A percentile compares a stretch with the other conserved stretches of the same genome.
Conservation (phyloP, 345 rosid genomes). For the Atalantia buxifolia region DNA sequence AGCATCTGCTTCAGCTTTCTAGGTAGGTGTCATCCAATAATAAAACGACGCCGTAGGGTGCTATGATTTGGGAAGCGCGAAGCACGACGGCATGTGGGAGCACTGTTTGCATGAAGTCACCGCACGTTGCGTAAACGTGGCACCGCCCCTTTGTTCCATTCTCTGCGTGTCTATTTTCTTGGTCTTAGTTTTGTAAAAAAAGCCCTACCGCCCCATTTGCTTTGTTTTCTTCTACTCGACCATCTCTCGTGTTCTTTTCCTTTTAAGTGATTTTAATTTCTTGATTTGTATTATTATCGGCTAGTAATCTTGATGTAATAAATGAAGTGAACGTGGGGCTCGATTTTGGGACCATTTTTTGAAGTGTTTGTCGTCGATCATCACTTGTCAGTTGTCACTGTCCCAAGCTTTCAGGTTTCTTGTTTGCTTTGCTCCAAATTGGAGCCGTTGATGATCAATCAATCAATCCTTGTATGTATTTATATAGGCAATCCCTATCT, state of each 20-base stretch:
- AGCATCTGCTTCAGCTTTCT: too few relatives aligned
- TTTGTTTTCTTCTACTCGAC: not conserved
- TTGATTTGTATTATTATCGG: not conserved
- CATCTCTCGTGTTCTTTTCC: not conserved
- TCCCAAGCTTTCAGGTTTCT: conserved; percentile 19
- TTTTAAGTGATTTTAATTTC: too few relatives aligned
- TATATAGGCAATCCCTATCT: too few relatives aligned
- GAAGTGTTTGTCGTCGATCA: too few relatives aligned
- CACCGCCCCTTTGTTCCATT: conserved; percentile 21
- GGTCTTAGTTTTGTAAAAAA: not conserved
- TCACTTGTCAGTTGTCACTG: conserved; percentile 6
- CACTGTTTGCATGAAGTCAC: not conserved
- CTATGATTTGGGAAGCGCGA: not conserved
- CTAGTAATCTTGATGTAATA: not conserved
- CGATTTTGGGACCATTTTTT: conserved; percentile 1
- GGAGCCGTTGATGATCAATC: too few relatives aligned
- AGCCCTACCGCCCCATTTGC: not conserved
- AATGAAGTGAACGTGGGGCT: not conserved
- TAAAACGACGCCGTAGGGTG: conserved; percentile 9
- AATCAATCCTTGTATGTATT: too few relatives aligned
- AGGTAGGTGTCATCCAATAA: too few relatives aligned
- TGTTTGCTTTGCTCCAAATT: not conserved
- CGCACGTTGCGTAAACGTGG: conserved; percentile 25
- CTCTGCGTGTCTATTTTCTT: not conserved
- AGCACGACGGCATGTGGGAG: conserved; percentile 25